Base-by-base conservation (phyloP, 2,329 filamentous ascomycete species). In the Hymenoscyphus linearis region DNA sequence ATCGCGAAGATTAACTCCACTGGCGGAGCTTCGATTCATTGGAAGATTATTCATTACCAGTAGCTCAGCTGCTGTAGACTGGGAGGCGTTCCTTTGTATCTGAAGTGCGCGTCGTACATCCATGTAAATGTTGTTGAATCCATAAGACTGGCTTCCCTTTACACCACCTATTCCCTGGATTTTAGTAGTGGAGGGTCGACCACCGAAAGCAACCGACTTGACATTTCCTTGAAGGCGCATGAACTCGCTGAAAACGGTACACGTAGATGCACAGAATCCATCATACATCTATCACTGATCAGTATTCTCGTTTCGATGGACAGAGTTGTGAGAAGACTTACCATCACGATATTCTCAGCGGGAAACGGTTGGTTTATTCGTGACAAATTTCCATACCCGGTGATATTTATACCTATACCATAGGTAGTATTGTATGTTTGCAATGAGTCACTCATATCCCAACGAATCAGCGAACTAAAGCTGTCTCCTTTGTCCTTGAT, bases 81-180 rank as follows among this genome's bases (percentile, higher is more conserved):
- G 9, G 55, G 58, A 27, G 59, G 56, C 12, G 57, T 59, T 10
- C 18, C 52, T 18, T 47, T 58, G 57, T 22, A 59, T 59, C 16
- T 52, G n/a, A 5, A 55, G 37, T 16, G 67, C 67, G 2, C 9
- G 3, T 55, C 68, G 63, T 1, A 64, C 67, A 35, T 66, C 60
- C 37, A 16, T n/a, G 52, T 68, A 65, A 36, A 72, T 66, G 44
- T 60, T 53, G 2, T n/a, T 9, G 26, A 60, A 72, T 7, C 12
- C 18, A 35, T 63, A 55, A 18, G 66, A 69, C 60, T 80, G 76
- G 0, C 75, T 74, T 36, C 86, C 87, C 67, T 87, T 85, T 54
- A 84, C 80, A n/a, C 86, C 87, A 18, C 86, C 85, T n/a, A 87
- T 77, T 4, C 78, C 80, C 74, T 88, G 84, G 76, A 87, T 88